Percentiles rank a stretch among this genome's conserved stretches.
Conservation (phyloP, 768 basidiomycete species). For the Phlebiopsis gigantea region DNA sequence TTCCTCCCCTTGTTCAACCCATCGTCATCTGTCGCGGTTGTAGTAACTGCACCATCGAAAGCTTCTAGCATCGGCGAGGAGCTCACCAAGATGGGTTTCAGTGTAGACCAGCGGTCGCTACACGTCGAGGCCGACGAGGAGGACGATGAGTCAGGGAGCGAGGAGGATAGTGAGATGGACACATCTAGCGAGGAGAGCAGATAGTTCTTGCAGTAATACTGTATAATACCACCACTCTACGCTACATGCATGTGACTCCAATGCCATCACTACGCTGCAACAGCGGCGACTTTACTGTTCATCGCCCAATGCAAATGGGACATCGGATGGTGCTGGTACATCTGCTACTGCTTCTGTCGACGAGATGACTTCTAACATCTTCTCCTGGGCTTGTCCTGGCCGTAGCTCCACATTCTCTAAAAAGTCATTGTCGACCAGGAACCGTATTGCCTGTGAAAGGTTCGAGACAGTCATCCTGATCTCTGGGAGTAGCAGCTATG, state of each 20-base stretch:
- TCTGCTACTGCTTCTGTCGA: not conserved
- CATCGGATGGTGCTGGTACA: no score
- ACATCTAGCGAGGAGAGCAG: conserved; percentile 11
- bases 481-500: conserved; percentile 75
- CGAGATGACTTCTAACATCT: conserved; percentile 37
- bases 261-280: no score
- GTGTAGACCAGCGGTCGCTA: conserved; percentile 67
- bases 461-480: conserved; percentile 87
- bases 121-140: conserved; percentile 53
- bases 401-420: conserved; percentile 71
- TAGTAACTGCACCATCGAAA: conserved; percentile 81
- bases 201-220: no score
- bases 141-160: conserved; percentile 29
- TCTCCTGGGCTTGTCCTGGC: conserved; percentile 68
- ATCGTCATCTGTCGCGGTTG: conserved; percentile 68
- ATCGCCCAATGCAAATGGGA: not conserved
- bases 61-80: conserved; percentile 63
- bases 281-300: no score
- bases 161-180: conserved; percentile 27
- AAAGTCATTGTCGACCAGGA: conserved; percentile 88
- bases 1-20: conserved; percentile 84
- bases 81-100: conserved; percentile 65
- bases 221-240: not conserved
- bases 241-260: no score
- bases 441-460: conserved; percentile 87